Conservation (phyloP, 169 alveolate species). For the Condylostoma magnum region DNA sequence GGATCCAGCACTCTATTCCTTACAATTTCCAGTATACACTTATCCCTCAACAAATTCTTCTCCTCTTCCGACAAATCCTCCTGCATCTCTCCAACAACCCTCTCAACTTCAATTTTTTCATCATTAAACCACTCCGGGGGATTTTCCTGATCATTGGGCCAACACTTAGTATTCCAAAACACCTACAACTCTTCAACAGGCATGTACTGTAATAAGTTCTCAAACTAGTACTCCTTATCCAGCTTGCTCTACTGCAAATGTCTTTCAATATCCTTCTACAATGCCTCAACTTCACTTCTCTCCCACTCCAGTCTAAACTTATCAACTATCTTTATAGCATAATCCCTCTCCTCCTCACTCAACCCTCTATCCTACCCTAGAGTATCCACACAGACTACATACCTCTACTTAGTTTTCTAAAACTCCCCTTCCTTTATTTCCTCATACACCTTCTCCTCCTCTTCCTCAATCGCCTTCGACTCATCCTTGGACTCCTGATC, state of each 20-base stretch:
- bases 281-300: constrained; percentile 19
- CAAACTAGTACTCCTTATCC: background rate
- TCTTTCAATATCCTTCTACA: constrained; percentile 30
- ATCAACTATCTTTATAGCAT: constrained; percentile 38
- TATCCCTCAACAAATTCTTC: background rate
- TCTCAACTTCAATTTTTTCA: background rate
- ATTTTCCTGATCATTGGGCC: no score
- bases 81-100: background rate
- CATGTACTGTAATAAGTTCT: no score
- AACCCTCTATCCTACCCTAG: constrained; percentile 69
- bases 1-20: no score
- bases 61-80: background rate
- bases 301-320: constrained; percentile 34
- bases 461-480: constrained; percentile 46
- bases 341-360: constrained; percentile 48
- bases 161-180: no score
- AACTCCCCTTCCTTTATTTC: constrained; percentile 48
- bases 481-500: constrained; percentile 35
- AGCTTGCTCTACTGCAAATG: background rate
- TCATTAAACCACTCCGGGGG: background rate
- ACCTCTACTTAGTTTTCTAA: constrained; percentile 43
- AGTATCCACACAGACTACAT: constrained; percentile 64
- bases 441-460: constrained; percentile 37
- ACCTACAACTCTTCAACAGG: no score
- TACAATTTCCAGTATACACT: background rate